Base-by-base conservation (phyloP, 2,329 filamentous ascomycete species). In the Botrytis byssoidea region DNA sequence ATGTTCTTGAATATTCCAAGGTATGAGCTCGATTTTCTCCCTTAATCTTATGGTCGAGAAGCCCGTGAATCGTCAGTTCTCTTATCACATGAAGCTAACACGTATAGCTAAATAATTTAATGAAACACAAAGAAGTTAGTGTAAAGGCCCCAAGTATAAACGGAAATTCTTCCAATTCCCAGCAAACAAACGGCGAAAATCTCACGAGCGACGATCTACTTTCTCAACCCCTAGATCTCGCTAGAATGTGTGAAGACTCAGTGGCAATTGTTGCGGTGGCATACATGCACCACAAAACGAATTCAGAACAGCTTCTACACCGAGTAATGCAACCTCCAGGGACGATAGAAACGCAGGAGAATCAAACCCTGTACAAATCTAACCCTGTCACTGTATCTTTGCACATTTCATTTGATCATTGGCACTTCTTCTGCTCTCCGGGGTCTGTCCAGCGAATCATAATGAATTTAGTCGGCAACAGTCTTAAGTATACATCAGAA, bases 401-500 rank as follows among this genome's bases (percentile, higher is more conserved):
- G 18, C 67, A 77, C 29, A 70, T 77, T 35, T 16, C 60, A 20
- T 73, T 63, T 37, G 55, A 67, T 9, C 60, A 77, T 48, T 76
- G 72, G 72, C 42, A 71, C 42, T 77, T 88, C 75, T 82, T 83
- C 4, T 85, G 86, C 7, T 85, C 89, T 60, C 85, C 87, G 0
- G 88, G 88, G 0, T 84, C 84, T 5, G 76, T 86, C 48, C 82
- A 84, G 64, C 61, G 76, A 67, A 72, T 90, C 61, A 84, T 90
- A 46, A 89, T 89, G 87, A 90, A 90, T 67, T 77, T 90, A 0
- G 85, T 89, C 44, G 88, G 87, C 5, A 90, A 90, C 76, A 85
- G 88, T 0, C 82, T 90, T 74, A 90, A 90, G 77, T 90, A 89
- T 73, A 90, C 88, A 0, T 81, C 83, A 2, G 77, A 81, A 0